Evolutionary conservation across 108 stramenopile genomes (phyloP), one percentile per base, ranked within the genome.

Genomic region (Pseudonitzschia multiseries): DNA sequence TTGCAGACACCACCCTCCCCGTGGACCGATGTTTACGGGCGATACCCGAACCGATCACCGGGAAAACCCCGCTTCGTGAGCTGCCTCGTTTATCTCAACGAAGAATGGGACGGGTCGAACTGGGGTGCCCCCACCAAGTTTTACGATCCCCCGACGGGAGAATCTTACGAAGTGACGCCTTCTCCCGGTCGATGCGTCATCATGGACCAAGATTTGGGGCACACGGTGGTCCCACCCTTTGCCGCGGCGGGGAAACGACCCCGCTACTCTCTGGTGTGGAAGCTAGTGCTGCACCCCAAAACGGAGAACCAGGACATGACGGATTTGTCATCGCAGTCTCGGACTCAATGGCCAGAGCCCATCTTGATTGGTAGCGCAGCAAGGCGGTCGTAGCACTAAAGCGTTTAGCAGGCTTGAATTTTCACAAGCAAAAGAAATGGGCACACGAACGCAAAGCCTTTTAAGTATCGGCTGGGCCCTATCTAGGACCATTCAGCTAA

Each of bases 31-130:
- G 80, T 86, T 2, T 88, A 81, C 83, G 90, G 90, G 6, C 69
- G 82, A 57, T 88, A 88, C 68, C 82, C 84, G 9, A 91, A 91
- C 71, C 75, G 90, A 18, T 44, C 63, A 41, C 43, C 32, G 33
- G 87, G 86, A 17, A 90, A 87, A 66, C 90, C 90, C 32, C 76
- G 90, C 9, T 91, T 88, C 66, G 71, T 91, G 57, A 87, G 86
- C 65, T 86, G 85, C 68, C 59, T 91, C 36, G 53, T 91, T 36
- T 91, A 91, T 64, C 73, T 88, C 53, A 87, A 85, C 68, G 83
- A 83, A 12, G 83, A 82, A 15, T 91, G 90, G 90, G 62, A 86
- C 14, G 57, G 24, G 33, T 79, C 80, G 2, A 61, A 56, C 42
- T 91, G 83, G 83, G 90, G 87, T 32, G 90, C 86, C 26, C 86